phyloP scores from a whole-genome alignment of 495 filamentous ascomycete genomes.

The Daldinia concentrica region DNA sequence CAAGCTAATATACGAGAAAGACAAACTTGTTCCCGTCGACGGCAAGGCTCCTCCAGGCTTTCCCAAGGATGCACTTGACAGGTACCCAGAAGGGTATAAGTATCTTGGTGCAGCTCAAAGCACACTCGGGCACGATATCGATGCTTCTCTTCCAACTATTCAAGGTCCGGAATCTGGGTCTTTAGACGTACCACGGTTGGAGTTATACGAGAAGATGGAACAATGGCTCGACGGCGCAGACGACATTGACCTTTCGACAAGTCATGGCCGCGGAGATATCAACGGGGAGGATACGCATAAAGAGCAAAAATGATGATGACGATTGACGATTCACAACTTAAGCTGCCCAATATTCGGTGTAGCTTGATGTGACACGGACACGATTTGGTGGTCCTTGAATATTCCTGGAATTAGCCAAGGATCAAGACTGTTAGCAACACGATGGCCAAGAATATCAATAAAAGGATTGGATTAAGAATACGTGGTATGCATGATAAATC shows the following conservation, averaged over 20 bases:
- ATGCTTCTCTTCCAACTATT: constrained; percentile 52
- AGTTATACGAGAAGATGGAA: constrained; percentile 58
- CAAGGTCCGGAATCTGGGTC: constrained; percentile 35
- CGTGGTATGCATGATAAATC: background rate
- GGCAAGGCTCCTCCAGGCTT: constrained; percentile 60
- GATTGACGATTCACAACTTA: background rate
- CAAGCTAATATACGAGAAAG: constrained; percentile 74
- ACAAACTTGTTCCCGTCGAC: constrained; percentile 69
- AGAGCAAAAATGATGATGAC: background rate
- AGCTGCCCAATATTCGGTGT: background rate
- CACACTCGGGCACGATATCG: constrained; percentile 55
- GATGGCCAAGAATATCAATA: background rate
- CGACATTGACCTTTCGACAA: constrained; percentile 40
- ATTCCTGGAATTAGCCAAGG: background rate
- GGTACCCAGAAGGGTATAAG: constrained; percentile 65
- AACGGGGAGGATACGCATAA: constrained; percentile 5
- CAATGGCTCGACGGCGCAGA: constrained; percentile 55
- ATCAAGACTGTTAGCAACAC: background rate
- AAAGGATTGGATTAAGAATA: background rate
- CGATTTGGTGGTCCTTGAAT: background rate
- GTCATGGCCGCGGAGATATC: background rate
- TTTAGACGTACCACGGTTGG: constrained; percentile 44
- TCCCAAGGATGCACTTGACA: constrained; percentile 57
- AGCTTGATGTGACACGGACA: background rate
- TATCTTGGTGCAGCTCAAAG: constrained; percentile 62